A percentile compares a stretch with the other conserved stretches of the same genome.
These are phyloP conservation scores for Neurospora sp. DNA, from an alignment of 495 filamentous ascomycete genomes.

Conservation along the genomic window DNA sequence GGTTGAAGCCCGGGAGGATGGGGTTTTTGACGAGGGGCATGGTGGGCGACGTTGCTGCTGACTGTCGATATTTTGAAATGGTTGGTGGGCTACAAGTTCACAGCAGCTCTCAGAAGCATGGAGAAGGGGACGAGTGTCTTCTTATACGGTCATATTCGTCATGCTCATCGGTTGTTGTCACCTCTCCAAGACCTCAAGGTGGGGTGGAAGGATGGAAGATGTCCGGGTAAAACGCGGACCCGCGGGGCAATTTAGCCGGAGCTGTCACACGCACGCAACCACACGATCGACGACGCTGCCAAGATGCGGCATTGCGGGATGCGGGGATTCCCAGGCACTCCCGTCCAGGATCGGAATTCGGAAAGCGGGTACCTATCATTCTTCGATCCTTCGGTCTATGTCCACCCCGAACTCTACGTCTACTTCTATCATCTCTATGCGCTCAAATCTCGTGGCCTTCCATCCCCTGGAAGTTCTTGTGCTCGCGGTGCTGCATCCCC, in stretches of 20 bases:
- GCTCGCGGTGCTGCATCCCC: background rate
- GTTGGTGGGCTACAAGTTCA: background rate
- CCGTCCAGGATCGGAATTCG: background rate
- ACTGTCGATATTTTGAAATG: background rate
- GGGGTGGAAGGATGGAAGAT: background rate
- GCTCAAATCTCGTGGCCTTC: background rate
- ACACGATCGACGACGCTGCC: background rate
- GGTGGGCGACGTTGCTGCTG: background rate
- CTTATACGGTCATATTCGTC: background rate
- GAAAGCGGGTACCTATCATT: background rate
- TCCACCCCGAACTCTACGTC: background rate
- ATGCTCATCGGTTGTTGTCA: background rate
- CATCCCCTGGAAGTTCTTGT: background rate
- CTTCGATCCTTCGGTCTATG: background rate
- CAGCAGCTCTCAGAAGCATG: background rate
- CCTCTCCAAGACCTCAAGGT: background rate
- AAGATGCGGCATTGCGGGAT: background rate
- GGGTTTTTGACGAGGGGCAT: slow-evolving; percentile 46
- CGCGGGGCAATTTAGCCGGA: background rate
- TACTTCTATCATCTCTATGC: background rate
- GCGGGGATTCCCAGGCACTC: background rate
- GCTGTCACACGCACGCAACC: background rate
- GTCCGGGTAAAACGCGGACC: background rate
- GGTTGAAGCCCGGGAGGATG: slow-evolving; percentile 53
- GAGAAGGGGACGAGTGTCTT: background rate